phyloP scores from a whole-genome alignment of 768 basidiomycete genomes.

The Lactifluus echinatus region DNA sequence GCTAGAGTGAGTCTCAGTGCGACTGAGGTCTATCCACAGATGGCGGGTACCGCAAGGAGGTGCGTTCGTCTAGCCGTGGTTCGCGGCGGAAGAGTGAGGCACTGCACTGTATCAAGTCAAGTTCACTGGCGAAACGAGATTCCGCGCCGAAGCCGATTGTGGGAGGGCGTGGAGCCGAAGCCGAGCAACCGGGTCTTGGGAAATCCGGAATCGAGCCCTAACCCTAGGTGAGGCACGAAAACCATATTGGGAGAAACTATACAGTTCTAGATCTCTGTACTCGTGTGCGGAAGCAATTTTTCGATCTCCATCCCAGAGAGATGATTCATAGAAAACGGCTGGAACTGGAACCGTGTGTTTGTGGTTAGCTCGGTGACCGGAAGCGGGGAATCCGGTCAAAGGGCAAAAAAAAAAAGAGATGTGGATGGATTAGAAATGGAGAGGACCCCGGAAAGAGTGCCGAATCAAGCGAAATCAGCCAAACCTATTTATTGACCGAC shows the following conservation, averaged over 20 bases:
- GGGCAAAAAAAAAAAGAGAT: not conserved
- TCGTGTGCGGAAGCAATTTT: not conserved
- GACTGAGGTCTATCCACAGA: not conserved
- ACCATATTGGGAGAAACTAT: slow-evolving; percentile 10
- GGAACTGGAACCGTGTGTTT: not conserved
- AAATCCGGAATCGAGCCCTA: slow-evolving; percentile 3
- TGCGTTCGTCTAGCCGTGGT: not conserved
- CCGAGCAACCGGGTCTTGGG: slow-evolving; percentile 1
- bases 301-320: not conserved
- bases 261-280: slow-evolving; percentile 9
- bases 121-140: not conserved
- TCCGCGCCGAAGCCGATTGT: slow-evolving; percentile 16
- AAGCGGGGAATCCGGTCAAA: slow-evolving; percentile 2
- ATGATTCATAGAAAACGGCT: not conserved
- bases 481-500: slow-evolving; percentile 12
- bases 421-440: slow-evolving; percentile 5
- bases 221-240: slow-evolving; percentile 11
- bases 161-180: not conserved
- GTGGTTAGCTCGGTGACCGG: not conserved
- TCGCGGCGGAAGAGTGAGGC: not conserved
- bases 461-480: slow-evolving; percentile 7
- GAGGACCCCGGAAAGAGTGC: slow-evolving; percentile 18
- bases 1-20: not conserved
- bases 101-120: not conserved
- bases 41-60: not conserved